phyloP scores from a whole-genome alignment of 139 green algal species.

The Closterium sp. region DNA sequence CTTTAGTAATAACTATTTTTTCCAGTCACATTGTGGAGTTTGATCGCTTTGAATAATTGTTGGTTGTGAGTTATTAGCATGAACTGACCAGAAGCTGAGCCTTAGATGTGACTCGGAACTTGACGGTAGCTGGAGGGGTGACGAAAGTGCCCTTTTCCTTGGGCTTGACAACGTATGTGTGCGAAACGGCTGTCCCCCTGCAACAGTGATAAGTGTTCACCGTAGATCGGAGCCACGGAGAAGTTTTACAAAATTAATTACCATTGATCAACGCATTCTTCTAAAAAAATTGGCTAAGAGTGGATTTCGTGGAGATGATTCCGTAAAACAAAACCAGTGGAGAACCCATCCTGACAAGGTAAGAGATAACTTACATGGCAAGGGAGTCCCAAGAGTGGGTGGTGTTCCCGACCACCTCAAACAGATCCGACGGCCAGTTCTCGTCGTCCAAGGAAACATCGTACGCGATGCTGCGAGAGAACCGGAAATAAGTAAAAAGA shows the following conservation, averaged over 20 bases:
- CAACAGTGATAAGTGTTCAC: not conserved
- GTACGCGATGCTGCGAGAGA: conserved; percentile 11
- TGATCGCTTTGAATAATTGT: no score
- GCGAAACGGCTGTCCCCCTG: not conserved
- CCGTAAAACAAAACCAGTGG: not conserved
- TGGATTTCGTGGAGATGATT: not conserved
- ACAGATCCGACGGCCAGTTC: not conserved
- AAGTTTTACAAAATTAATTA: not conserved
- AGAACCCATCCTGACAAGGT: not conserved
- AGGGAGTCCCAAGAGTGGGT: conserved; percentile 3
- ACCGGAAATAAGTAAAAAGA: not conserved
- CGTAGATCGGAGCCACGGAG: not conserved
- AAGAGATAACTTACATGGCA: not conserved
- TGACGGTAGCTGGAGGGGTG: not conserved
- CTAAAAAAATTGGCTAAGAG: not conserved
- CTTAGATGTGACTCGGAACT: conserved; percentile 1
- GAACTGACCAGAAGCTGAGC: not conserved
- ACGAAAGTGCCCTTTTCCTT: conserved; percentile 4
- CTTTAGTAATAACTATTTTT: no score
- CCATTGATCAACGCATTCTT: no score
- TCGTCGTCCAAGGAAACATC: conserved; percentile 7
- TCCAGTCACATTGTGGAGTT: no score
- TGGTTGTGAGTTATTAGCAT: not conserved
- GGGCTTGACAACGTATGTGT: conserved; percentile 2
- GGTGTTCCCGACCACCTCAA: conserved; percentile 16